Evolutionary conservation across 805 yeast genomes (phyloP), one percentile per base, ranked within the genome.

Genomic region (Candida piceae): DNA sequence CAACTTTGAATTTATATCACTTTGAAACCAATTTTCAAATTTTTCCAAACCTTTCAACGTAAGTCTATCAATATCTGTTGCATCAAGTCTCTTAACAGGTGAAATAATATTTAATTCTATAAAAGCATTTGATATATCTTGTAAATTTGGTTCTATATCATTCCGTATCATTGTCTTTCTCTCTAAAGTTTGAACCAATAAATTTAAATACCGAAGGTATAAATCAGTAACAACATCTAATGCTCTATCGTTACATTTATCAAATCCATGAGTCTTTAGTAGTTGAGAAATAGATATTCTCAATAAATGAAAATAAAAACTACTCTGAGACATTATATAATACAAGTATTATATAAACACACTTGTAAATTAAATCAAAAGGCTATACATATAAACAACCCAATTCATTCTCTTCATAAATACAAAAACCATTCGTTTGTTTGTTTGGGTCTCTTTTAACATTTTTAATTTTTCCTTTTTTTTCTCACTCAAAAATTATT

Each of bases 181-280:
- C 22, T 58, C 51, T 0, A 86, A 64, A 34, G 76, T 76, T 10
- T 60, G 46, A 2, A 78, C 58, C 16, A 90, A 52, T 13, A 78
- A 60, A 33, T 65, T 64, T 30, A 90, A 58, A 53, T 79, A 81
- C 39, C 82, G 71, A 13, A 84, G 63, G 53, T 82, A 78, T 2
- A 90, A 52, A 51, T 88, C 96, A 0, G 95, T 80, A n/a, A 88
- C 48, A 2, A 79, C 70, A 52, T 87, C 89, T 8, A 90, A 66
- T 1, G 83, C 74, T 7, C 76, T 67, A 7, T 90, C 84, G 35
- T 78, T 69, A 45, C 89, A 78, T 49, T 78, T 72, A 43, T 86
- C 96, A 51, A 88, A 86, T 0, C 98, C 98, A 21, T 79, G 74
- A 0, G 93, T 78, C 43, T 86, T 78, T 35, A 90, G 69, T 4